Evolutionary conservation across 176 grass and related monocot genomes (phyloP).

Genomic region (Stipa capillata): DNA sequence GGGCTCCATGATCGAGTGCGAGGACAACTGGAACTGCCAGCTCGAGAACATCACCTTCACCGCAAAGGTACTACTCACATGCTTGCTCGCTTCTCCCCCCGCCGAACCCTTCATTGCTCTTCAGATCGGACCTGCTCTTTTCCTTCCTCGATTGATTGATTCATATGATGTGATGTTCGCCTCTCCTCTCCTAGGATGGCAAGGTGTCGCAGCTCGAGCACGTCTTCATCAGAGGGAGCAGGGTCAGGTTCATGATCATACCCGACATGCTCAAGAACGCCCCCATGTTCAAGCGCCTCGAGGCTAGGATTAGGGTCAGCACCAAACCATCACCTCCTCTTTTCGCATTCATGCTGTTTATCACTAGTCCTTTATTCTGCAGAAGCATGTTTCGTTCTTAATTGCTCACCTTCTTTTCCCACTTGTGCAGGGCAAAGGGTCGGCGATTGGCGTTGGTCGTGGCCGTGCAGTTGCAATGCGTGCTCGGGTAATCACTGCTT

Average conservation of each 20-base stretch:
- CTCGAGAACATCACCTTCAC: conserved; percentile 41
- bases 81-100: too few relatives aligned
- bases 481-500: conserved; percentile 35
- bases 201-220: conserved; percentile 71
- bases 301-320: conserved; percentile 40
- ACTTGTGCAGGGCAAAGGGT: conserved; percentile 48
- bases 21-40: conserved; percentile 62
- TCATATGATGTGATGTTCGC: too few relatives aligned
- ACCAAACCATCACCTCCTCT: background rate
- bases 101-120: too few relatives aligned
- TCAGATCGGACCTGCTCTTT: background rate
- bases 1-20: conserved; percentile 58
- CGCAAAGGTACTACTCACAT: conserved; percentile 13
- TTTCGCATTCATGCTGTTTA: too few relatives aligned
- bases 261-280: conserved; percentile 81
- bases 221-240: conserved; percentile 55
- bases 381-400: background rate
- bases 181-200: conserved; percentile 13
- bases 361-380: background rate
- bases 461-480: conserved; percentile 63
- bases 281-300: conserved; percentile 58
- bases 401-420: background rate
- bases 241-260: conserved; percentile 71
- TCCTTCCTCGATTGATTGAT: background rate
- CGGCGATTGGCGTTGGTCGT: conserved; percentile 60